Evolutionary conservation across 2,329 filamentous ascomycete species (phyloP), one percentile per base, ranked within the genome.

Genomic region (Pseudogymnoascus sp.): DNA sequence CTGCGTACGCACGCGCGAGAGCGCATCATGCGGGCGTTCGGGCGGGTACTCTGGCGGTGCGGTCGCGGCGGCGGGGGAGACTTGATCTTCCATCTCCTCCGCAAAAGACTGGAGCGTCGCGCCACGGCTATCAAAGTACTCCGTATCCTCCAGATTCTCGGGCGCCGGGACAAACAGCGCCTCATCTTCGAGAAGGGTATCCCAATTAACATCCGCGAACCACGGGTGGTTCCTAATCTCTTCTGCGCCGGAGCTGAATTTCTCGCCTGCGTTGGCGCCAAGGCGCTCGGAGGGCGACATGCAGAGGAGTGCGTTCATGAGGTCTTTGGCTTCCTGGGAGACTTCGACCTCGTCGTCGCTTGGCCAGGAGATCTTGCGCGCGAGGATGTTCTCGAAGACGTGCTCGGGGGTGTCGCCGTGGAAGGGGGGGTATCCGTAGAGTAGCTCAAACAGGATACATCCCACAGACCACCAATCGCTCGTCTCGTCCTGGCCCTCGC

Each of bases 391-490:
- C 69, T 97, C 91, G 71, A 99, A 99, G 1, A 99, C 94, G 68
- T 94, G 83, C 69, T 99, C 94, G 0, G 94, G 91, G 58, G 92
- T 92, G 17, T 82, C 80, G 1, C 91, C 94, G 73, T 97, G 92
- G 74, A 99, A 99, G 0, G 94, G 94, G 0, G 94, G 94, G 63
- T 91, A 88, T 0, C 94, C 94, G 71, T 91, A 97, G 2, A 99
- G 78, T 67, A 96, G 97, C 71, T 99, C 94, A 70, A 97, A 99
- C 75, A 97, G 79, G 68, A 99, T 97, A 74, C 95, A 99, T 0
- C 94, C 94, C n/a, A 99, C 82, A 21, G 94, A 97, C 94, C 94
- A 99, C 94, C 94, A 99, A 85, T 99, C 94, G 72, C 94, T 97
- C 68, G 93, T 94, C 74, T 97, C 93, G 71, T 99, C 94, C 74